A percentile compares a stretch with the other conserved stretches of the same genome.
phyloP scores from a whole-genome alignment of 2,329 filamentous ascomycete species.

The Botrytis porri region DNA sequence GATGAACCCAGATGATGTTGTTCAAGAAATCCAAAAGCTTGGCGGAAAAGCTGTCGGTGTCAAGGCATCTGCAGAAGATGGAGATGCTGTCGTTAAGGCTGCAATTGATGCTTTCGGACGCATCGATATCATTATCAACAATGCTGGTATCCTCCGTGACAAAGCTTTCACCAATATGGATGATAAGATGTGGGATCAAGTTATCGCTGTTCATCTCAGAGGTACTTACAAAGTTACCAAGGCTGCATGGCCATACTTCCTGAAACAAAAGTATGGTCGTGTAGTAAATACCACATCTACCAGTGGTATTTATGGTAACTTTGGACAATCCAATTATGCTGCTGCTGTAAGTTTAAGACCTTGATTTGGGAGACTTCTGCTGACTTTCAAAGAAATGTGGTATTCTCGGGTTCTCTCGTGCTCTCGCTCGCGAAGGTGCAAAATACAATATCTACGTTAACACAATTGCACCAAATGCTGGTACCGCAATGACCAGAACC shows the following conservation, averaged over 20 bases:
- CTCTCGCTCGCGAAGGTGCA: slow-evolving; percentile 84
- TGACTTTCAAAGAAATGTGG: slow-evolving; percentile 64
- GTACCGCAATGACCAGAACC: slow-evolving; percentile 89
- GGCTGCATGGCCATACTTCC: slow-evolving; percentile 94
- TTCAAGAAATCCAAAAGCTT: slow-evolving; percentile 84
- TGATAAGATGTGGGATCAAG: slow-evolving; percentile 86
- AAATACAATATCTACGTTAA: slow-evolving; percentile 99
- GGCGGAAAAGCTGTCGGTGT: slow-evolving; percentile 90
- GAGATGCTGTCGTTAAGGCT: slow-evolving; percentile 84
- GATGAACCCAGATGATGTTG: slow-evolving; percentile 84
- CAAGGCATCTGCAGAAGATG: slow-evolving; percentile 91
- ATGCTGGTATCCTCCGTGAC: slow-evolving; percentile 94
- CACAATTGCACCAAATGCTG: slow-evolving; percentile 96
- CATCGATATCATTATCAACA: slow-evolving; percentile 95
- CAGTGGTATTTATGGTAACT: slow-evolving; percentile 98
- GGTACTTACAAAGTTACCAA: slow-evolving; percentile 97
- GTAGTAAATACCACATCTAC: slow-evolving; percentile 96
- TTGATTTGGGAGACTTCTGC: slow-evolving; percentile 32
- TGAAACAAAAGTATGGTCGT: slow-evolving; percentile 98
- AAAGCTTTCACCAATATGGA: slow-evolving; percentile 99
- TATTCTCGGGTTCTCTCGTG: slow-evolving; percentile 92
- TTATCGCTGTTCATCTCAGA: slow-evolving; percentile 86
- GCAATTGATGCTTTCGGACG: slow-evolving; percentile 93
- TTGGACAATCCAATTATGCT: slow-evolving; percentile 96
- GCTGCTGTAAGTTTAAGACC: slow-evolving; percentile 63